Percentiles rank a stretch among this genome's conserved stretches.
Conservation (phyloP, 2,329 filamentous ascomycete genomes). For the Allantophomopsis lycopodina region DNA sequence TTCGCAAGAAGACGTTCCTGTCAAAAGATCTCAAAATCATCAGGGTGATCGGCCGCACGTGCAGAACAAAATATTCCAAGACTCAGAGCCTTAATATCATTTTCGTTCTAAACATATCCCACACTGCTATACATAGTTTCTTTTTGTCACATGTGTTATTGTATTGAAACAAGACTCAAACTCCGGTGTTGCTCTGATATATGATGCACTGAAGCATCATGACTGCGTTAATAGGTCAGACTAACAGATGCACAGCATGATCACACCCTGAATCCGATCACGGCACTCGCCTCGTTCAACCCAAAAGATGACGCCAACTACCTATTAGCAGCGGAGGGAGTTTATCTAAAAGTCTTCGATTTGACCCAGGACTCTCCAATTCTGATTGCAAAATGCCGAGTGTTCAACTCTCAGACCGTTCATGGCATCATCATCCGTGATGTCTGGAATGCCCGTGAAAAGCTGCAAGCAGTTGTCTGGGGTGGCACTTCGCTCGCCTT, state of each 20-base stretch:
- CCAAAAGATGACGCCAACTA: no score
- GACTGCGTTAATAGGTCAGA: neutral
- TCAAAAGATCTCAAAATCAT: no score
- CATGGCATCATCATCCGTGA: constrained; percentile 51
- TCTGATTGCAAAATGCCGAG: constrained; percentile 26
- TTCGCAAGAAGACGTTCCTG: no score
- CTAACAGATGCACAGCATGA: constrained; percentile 12
- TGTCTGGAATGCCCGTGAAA: constrained; percentile 1
- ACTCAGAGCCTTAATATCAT: no score
- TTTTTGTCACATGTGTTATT: no score
- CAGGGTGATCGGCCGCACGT: no score
- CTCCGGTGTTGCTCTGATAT: no score
- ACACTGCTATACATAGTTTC: no score
- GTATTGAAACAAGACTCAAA: no score
- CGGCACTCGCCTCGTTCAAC: constrained; percentile 37
- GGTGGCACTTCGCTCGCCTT: constrained; percentile 41
- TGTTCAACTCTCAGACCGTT: constrained; percentile 58
- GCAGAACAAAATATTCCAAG: no score
- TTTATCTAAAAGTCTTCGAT: constrained; percentile 39
- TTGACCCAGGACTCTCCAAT: constrained; percentile 16
- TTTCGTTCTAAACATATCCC: no score
- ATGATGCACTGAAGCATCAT: no score
- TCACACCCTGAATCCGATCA: constrained; percentile 32
- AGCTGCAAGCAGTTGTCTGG: constrained; percentile 45
- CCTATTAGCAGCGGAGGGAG: constrained; percentile 46